Evolutionary conservation across 192 early-diverging fungal species (phyloP).

Genomic region (Coemansia sp.): DNA sequence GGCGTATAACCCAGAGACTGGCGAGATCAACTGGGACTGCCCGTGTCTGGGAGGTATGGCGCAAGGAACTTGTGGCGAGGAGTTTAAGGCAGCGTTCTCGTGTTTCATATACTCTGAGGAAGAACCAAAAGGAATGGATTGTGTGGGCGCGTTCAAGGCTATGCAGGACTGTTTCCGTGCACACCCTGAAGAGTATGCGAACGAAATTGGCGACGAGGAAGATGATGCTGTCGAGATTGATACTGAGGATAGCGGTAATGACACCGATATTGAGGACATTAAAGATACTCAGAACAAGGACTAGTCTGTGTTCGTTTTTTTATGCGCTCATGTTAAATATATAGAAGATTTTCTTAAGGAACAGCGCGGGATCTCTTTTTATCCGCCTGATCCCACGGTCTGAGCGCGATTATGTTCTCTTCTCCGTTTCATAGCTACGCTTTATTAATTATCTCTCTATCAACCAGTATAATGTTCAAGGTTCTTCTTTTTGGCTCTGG

Average conservation of each 20-base stretch:
- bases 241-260: constrained; percentile 9
- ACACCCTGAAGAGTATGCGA: constrained; percentile 91
- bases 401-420: not conserved
- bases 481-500: constrained; percentile 67
- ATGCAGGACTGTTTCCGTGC: constrained; percentile 93
- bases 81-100: constrained; percentile 95
- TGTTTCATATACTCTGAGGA: constrained; percentile 94
- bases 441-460: not conserved
- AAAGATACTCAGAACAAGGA: not conserved
- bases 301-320: not conserved
- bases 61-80: constrained; percentile 93
- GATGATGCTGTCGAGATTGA: constrained; percentile 44
- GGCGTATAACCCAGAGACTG: constrained; percentile 75
- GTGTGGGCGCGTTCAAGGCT: constrained; percentile 85
- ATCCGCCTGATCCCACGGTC: not conserved
- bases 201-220: constrained; percentile 67
- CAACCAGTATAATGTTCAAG: not conserved
- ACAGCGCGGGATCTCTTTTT: not conserved
- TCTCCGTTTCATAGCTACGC: not conserved
- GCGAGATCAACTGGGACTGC: constrained; percentile 97
- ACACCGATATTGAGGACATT: constrained; percentile 11
- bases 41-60: constrained; percentile 96
- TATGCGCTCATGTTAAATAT: not conserved
- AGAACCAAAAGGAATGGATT: constrained; percentile 98
- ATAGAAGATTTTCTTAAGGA: not conserved